These are phyloP conservation scores for Rhizopogon vinicolor DNA, from an alignment of 768 basidiomycete species.

Conservation along the genomic window DNA sequence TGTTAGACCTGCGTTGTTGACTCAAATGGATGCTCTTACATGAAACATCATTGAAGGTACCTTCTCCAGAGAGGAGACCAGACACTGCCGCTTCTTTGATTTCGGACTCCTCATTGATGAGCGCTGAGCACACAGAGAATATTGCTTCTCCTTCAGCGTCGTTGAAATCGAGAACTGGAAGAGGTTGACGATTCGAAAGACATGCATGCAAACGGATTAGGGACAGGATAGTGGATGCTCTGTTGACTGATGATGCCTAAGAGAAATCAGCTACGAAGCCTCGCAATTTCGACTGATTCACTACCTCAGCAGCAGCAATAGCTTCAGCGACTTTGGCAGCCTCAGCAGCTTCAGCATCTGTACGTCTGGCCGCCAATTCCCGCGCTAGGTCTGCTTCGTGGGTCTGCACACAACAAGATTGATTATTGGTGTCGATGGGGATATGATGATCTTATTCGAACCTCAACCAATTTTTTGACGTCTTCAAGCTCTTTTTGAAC, in stretches of 20 bases:
- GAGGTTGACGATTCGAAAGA: constrained; percentile 40
- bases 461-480: constrained; percentile 82
- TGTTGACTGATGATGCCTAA: constrained; percentile 41
- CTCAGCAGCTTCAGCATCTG: constrained; percentile 53
- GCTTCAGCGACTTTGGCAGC: constrained; percentile 51
- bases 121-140: constrained; percentile 44
- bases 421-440: not conserved
- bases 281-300: constrained; percentile 4
- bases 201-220: constrained; percentile 56
- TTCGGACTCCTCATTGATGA: constrained; percentile 53
- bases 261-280: not conserved
- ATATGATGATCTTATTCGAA: constrained; percentile 24
- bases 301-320: constrained; percentile 56
- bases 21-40: constrained; percentile 41
- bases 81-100: constrained; percentile 46
- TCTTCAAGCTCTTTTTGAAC: constrained; percentile 80
- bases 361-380: constrained; percentile 49
- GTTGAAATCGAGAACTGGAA: constrained; percentile 40
- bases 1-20: constrained; percentile 1
- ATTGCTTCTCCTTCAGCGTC: constrained; percentile 53
- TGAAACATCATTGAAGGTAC: constrained; percentile 56
- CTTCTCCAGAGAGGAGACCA: constrained; percentile 52
- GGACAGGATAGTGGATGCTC: constrained; percentile 47
- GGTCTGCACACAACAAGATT: constrained; percentile 31
- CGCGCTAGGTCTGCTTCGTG: constrained; percentile 61